Base-by-base conservation (phyloP, 768 basidiomycete species). In the Fomitopsis serialis region DNA sequence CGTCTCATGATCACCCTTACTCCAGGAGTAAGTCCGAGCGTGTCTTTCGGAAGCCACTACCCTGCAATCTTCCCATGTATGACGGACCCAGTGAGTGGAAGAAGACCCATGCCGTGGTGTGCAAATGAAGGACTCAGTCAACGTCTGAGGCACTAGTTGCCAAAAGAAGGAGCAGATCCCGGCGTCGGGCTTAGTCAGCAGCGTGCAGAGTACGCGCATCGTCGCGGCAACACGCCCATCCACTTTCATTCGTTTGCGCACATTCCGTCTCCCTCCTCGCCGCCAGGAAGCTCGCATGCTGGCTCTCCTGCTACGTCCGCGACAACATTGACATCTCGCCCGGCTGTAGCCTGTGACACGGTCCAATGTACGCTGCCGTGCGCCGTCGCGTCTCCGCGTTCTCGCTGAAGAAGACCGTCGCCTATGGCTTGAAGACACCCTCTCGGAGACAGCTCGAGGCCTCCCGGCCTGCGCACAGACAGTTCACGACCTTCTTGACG, bases 401-500 rank as follows among this genome's bases (percentile, higher is more conserved):
- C 42, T 61, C 63, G 8, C 54, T 63, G 25, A 74, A 74, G 58
- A 85, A 82, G 63, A 63, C 72, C 21, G 68, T 81, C 54, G 76
- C 81, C 2, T 81, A 83, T 68, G 79, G 81, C 50, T 61, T 81
- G 45, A 71, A 76, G 50, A 64, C 71, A 17, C 47, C 54, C 11
- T 70, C 78, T n/a, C 67, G 72, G 55, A 70, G 69, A 45, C 67
- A 59, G 17, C 45, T 55, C 19, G 58, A 69, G 44, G 52, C 63
- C 11, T 53, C 69, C 7, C 69, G 81, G 50, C 78, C 80, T 1
- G 69, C 75, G 12, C 82, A 78, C 63, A 77, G 81, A 48, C 83
- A 81, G 55, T 80, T 79, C 58, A 75, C 77, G 19, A 84, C 84
- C 9, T 71, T 81, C 50, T 65, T 81, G 56, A 77, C 80, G 9